Evolutionary conservation across 441 rosid genomes (phyloP).

Genomic region (Populus hybrid): DNA sequence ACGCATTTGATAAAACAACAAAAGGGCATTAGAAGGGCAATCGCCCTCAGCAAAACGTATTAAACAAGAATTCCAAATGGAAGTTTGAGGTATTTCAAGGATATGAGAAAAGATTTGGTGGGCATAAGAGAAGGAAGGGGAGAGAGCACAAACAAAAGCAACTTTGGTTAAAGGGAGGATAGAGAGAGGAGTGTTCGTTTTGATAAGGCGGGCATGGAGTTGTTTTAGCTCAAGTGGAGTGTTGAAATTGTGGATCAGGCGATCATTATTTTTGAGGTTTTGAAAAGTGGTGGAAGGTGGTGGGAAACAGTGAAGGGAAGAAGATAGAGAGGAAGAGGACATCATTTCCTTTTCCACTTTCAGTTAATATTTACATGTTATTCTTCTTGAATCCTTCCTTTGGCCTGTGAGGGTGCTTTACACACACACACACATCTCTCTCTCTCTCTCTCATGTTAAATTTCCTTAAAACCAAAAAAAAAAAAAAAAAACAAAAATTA

Average conservation of each 20-base stretch:
- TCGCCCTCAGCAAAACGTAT: conserved; percentile 28
- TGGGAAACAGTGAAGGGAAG: conserved; percentile 2
- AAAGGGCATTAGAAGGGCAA: conserved; percentile 24
- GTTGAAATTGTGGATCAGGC: conserved; percentile 30
- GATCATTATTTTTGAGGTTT: neutral
- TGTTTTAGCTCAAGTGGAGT: conserved; percentile 40
- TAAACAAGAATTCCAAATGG: conserved; percentile 40
- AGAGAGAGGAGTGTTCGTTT: conserved; percentile 32
- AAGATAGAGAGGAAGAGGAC: neutral
- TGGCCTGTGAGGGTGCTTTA: no score
- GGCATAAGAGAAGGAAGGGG: conserved; percentile 28
- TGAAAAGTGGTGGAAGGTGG: conserved; percentile 1
- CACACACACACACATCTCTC: no score
- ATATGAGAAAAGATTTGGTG: conserved; percentile 20
- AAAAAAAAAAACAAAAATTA: no score
- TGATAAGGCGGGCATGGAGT: conserved; percentile 35
- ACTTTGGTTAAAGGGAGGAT: conserved; percentile 30
- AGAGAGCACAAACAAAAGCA: conserved; percentile 30
- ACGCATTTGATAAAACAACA: conserved; percentile 28
- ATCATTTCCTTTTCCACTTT: neutral
- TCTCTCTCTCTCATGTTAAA: no score
- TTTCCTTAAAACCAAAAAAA: no score
- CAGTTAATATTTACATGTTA: no score
- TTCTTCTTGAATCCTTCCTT: no score
- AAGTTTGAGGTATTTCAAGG: conserved; percentile 4